These are phyloP conservation scores for Cyberlindnera americana DNA, from an alignment of 805 yeast species.

Conservation along the genomic window DNA sequence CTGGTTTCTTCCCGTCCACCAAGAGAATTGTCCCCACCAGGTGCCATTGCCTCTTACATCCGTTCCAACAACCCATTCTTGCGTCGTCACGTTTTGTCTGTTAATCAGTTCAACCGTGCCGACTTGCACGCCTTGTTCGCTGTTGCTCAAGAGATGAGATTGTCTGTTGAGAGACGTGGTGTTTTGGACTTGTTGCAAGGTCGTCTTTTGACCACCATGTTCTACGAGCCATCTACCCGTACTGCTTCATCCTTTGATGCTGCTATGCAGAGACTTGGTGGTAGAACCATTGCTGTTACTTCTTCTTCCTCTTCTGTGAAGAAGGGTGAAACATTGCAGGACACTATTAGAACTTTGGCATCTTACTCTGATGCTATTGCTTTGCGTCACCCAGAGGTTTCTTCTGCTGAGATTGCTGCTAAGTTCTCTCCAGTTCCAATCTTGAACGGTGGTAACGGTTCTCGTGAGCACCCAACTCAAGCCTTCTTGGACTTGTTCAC, in stretches of 20 bases:
- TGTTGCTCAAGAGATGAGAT: conserved; percentile 96
- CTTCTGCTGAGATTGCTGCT: conserved; percentile 90
- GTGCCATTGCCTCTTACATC: conserved; percentile 74
- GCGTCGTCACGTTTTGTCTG: conserved; percentile 84
- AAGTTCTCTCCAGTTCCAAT: conserved; percentile 96
- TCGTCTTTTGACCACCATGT: conserved; percentile 87
- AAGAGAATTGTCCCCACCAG: conserved; percentile 68
- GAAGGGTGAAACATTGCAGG: conserved; percentile 98
- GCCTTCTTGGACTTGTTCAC: conserved; percentile 97
- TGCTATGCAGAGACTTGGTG: conserved; percentile 99
- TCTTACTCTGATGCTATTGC: conserved; percentile 97
- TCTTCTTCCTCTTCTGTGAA: conserved; percentile 89
- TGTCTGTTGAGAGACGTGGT: conserved; percentile 95
- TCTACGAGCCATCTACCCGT: conserved; percentile 98
- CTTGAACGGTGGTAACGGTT: conserved; percentile 96
- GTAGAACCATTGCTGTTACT: conserved; percentile 86
- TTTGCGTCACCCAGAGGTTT: conserved; percentile 92
- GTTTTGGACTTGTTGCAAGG: conserved; percentile 88
- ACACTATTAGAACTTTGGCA: conserved; percentile 90
- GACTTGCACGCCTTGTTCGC: conserved; percentile 91
- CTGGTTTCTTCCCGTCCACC: conserved; percentile 73
- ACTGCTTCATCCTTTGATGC: conserved; percentile 97
- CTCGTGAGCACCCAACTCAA: conserved; percentile 98
- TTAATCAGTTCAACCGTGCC: conserved; percentile 79
- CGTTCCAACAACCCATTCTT: conserved; percentile 86